These are phyloP conservation scores for Aspergillus pseudotamarii DNA, from an alignment of 2,329 filamentous ascomycete species.

Conservation along the genomic window DNA sequence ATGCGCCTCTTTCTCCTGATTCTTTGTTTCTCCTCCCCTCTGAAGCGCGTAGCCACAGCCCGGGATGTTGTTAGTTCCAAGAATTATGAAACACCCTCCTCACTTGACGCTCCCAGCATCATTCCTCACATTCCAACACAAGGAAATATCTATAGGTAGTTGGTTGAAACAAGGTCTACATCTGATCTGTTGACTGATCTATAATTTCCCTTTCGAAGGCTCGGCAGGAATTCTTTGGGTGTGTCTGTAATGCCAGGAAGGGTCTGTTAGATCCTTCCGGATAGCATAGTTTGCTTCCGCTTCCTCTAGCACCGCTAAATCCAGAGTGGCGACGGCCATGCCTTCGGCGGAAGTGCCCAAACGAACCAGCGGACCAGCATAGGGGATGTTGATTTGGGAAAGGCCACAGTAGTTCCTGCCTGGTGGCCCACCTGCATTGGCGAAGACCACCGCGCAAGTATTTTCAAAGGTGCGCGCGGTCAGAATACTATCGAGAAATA, in stretches of 20 bases:
- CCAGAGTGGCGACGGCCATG: not conserved
- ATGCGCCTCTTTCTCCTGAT: no score
- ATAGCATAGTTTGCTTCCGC: not conserved
- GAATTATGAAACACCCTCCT: no score
- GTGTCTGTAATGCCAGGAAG: not conserved
- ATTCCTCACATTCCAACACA: no score
- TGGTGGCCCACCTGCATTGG: conserved; percentile 54
- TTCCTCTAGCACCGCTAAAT: not conserved
- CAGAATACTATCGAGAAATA: conserved; percentile 55
- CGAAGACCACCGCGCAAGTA: conserved; percentile 58
- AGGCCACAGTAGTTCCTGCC: not conserved
- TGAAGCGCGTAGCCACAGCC: no score
- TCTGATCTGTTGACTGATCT: not conserved
- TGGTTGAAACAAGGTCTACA: no score
- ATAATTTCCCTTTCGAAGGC: not conserved
- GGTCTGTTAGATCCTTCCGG: not conserved
- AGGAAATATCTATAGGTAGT: no score
- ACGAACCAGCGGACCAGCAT: not conserved
- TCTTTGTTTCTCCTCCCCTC: no score
- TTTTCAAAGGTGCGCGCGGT: conserved; percentile 59
- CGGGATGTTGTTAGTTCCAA: no score
- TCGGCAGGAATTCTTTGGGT: not conserved
- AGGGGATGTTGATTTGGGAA: not conserved
- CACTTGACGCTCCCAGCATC: no score
- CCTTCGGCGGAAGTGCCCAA: not conserved